Conservation (phyloP, 169 alveolate genomes). For the Eimeria maxima region DNA sequence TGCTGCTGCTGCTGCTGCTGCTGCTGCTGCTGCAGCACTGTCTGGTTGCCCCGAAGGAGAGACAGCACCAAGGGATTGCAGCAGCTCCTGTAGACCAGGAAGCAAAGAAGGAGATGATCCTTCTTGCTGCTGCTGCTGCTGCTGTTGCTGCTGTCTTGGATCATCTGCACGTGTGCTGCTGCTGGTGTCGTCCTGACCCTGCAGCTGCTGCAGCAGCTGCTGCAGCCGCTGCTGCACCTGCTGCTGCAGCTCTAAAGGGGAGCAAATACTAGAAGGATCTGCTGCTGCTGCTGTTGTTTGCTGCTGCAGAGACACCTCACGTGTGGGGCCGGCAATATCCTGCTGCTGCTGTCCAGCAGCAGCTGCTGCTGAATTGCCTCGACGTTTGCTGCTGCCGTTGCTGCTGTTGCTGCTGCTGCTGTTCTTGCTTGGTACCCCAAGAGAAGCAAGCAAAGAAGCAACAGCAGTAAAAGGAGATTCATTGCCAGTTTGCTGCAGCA, state of each 20-base stretch:
- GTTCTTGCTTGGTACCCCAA: slow-evolving; percentile 5
- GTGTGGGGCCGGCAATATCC: slow-evolving; percentile 1
- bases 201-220: slow-evolving; percentile 77
- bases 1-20: slow-evolving; percentile 66
- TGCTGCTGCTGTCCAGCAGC: slow-evolving; percentile 42
- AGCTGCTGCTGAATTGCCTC: not conserved
- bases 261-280: not conserved
- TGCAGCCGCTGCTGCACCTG: slow-evolving; percentile 77
- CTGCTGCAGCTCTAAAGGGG: slow-evolving; percentile 60
- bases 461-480: slow-evolving; percentile 52
- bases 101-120: slow-evolving; percentile 22
- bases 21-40: slow-evolving; percentile 1
- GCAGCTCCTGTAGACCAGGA: slow-evolving; percentile 55
- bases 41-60: slow-evolving; percentile 46
- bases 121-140: slow-evolving; percentile 57
- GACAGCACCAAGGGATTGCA: slow-evolving; percentile 66
- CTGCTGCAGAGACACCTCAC: slow-evolving; percentile 62
- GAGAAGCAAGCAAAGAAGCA: slow-evolving; percentile 47
- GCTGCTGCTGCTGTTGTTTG: not conserved
- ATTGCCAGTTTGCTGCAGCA: slow-evolving; percentile 54
- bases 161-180: slow-evolving; percentile 13
- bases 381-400: slow-evolving; percentile 1
- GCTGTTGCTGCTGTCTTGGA: slow-evolving; percentile 8
- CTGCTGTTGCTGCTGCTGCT: slow-evolving; percentile 55
- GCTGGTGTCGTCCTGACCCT: slow-evolving; percentile 1